phyloP scores from a whole-genome alignment of 768 basidiomycete species.

The Leccinum olivaceopallidum region DNA sequence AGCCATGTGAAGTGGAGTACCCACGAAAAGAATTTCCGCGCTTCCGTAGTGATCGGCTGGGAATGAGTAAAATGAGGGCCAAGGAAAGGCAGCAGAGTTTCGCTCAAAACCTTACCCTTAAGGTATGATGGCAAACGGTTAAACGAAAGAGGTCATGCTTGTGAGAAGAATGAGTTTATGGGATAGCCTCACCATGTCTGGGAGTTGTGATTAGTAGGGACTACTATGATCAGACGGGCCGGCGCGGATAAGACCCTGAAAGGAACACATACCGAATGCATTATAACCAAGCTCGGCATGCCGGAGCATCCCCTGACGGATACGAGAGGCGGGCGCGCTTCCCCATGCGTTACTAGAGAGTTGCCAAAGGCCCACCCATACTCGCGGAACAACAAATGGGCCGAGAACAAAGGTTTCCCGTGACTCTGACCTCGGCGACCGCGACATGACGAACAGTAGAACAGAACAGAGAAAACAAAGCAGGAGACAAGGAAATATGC shows the following conservation, averaged over 20 bases:
- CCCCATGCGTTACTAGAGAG: slow-evolving; percentile 88
- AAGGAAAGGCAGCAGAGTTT: not conserved
- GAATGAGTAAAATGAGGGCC: slow-evolving; percentile 14
- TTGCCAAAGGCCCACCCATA: slow-evolving; percentile 85
- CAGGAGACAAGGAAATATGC: slow-evolving; percentile 10
- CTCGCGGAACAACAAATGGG: slow-evolving; percentile 55
- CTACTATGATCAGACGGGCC: slow-evolving; percentile 6
- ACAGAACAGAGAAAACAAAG: slow-evolving; percentile 7
- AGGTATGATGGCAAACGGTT: slow-evolving; percentile 6
- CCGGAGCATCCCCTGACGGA: slow-evolving; percentile 66
- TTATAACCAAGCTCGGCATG: slow-evolving; percentile 57
- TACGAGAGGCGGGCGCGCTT: slow-evolving; percentile 61
- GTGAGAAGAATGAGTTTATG: slow-evolving; percentile 19
- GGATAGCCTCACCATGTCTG: slow-evolving; percentile 53
- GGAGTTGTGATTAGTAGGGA: not conserved
- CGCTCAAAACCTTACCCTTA: slow-evolving; percentile 27
- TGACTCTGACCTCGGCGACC: slow-evolving; percentile 9
- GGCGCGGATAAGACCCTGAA: slow-evolving; percentile 9
- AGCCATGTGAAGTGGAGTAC: slow-evolving; percentile 22
- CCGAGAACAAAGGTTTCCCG: slow-evolving; percentile 57
- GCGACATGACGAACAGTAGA: slow-evolving; percentile 23
- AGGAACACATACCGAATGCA: slow-evolving; percentile 41
- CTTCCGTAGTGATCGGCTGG: slow-evolving; percentile 87
- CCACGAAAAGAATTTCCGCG: slow-evolving; percentile 78
- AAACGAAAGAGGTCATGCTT: not conserved